These are phyloP conservation scores for Exophiala phaeomuriformis DNA, from an alignment of 2,329 filamentous ascomycete genomes.

Conservation along the genomic window DNA sequence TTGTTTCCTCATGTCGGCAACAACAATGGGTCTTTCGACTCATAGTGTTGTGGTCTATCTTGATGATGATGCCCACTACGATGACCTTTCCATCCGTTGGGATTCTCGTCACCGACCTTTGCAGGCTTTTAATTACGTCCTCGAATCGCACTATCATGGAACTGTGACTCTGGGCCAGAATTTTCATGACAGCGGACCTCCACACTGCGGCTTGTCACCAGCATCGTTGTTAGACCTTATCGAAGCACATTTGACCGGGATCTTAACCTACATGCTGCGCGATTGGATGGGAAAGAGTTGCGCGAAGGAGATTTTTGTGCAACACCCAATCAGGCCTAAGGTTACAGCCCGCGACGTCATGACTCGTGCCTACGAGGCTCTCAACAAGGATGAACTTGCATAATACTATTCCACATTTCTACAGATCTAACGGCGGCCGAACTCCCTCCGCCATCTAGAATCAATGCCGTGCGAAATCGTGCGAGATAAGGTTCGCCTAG, in stretches of 20 bases:
- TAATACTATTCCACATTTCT: too few species aligned
- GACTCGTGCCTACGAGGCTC: background rate
- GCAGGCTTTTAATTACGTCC: too few species aligned
- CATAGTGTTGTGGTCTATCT: background rate
- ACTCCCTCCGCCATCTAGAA: background rate
- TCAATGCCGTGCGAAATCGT: background rate
- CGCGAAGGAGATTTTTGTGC: background rate
- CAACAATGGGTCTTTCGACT: background rate
- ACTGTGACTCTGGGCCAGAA: too few species aligned
- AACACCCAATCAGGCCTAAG: background rate
- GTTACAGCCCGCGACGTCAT: background rate
- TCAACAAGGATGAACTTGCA: background rate
- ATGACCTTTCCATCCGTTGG: background rate
- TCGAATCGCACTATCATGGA: too few species aligned
- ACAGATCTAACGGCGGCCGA: background rate
- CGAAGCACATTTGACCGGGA: too few species aligned
- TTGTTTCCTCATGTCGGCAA: conserved; percentile 6
- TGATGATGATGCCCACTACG: too few species aligned
- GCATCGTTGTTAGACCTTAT: too few species aligned
- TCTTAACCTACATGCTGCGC: background rate
- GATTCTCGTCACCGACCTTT: background rate
- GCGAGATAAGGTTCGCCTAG: background rate
- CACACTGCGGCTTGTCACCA: too few species aligned
- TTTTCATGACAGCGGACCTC: too few species aligned
- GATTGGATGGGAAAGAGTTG: background rate